Percentiles rank a stretch among this genome's conserved stretches.
phyloP scores from a whole-genome alignment of 371 early-diverging fungal species.

The Mucor irregularis region DNA sequence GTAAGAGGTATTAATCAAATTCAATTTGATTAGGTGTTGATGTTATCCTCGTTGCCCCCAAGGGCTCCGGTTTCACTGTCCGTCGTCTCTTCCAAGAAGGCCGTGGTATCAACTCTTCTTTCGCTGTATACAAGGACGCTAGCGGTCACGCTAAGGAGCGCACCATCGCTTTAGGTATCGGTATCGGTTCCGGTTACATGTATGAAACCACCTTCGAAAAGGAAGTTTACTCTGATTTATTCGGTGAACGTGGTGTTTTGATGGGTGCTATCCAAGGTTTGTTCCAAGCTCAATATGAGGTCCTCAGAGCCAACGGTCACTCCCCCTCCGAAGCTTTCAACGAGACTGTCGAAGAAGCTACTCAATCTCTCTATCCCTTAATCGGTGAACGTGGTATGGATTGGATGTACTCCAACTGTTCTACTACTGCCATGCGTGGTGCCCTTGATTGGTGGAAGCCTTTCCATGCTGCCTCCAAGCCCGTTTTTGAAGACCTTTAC shows the following conservation, averaged over 20 bases:
- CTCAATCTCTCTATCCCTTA: constrained; percentile 96
- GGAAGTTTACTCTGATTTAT: constrained; percentile 96
- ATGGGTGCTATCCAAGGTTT: constrained; percentile 98
- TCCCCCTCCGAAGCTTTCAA: constrained; percentile 98
- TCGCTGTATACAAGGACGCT: constrained; percentile 94
- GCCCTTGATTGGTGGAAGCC: constrained; percentile 97
- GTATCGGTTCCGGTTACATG: constrained; percentile 95
- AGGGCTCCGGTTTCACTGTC: constrained; percentile 95
- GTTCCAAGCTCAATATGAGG: constrained; percentile 97
- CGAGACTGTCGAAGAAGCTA: constrained; percentile 99
- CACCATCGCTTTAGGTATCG: constrained; percentile 91
- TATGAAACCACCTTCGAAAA: constrained; percentile 97
- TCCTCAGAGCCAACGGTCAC: constrained; percentile 92
- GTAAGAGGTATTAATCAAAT: too few species aligned
- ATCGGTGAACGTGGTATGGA: constrained; percentile 97
- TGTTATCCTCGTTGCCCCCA: constrained; percentile 96
- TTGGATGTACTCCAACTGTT: constrained; percentile 97
- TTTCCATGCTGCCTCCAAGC: constrained; percentile 92
- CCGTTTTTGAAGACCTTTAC: constrained; percentile 93
- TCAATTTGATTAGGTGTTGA: constrained; percentile 84
- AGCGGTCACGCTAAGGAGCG: constrained; percentile 93
- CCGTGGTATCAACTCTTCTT: constrained; percentile 96
- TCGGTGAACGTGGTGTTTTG: constrained; percentile 96
- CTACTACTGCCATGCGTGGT: constrained; percentile 94
- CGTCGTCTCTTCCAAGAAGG: constrained; percentile 96